Evolutionary conservation across 441 rosid species (phyloP).

Genomic region (Gossypium laxum): DNA sequence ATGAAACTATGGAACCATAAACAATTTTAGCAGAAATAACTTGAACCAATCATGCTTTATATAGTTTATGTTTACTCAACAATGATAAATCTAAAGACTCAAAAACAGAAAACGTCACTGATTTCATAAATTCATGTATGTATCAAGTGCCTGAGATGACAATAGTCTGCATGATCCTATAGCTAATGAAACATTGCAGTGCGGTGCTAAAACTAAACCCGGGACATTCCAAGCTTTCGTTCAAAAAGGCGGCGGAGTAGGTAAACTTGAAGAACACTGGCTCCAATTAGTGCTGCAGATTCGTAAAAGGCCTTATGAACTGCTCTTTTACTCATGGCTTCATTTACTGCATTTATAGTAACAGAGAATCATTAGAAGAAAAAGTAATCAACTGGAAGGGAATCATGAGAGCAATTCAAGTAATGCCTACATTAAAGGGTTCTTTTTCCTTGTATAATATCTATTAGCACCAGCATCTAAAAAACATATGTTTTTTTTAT

Average conservation of each 20-base stretch:
- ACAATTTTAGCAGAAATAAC: neutral
- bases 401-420: neutral
- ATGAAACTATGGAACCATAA: neutral
- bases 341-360: constrained; percentile 42
- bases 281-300: constrained; percentile 51
- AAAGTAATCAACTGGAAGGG: neutral
- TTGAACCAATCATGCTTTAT: neutral
- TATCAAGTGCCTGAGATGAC: constrained; percentile 7
- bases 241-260: constrained; percentile 55
- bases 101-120: neutral
- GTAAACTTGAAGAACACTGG: constrained; percentile 53
- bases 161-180: constrained; percentile 3
- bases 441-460: neutral
- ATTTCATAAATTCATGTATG: constrained; percentile 11
- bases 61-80: neutral
- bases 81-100: neutral
- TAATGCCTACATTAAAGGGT: neutral
- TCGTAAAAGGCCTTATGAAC: constrained; percentile 54
- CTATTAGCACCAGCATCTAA: neutral
- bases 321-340: constrained; percentile 50
- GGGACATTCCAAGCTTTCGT: constrained; percentile 53
- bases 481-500: neutral
- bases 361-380: neutral
- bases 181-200: neutral
- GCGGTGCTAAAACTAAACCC: constrained; percentile 33